Percentiles rank a stretch among this genome's conserved stretches.
Conservation (phyloP, 2,329 filamentous ascomycete species). For the Didymella exigua region DNA sequence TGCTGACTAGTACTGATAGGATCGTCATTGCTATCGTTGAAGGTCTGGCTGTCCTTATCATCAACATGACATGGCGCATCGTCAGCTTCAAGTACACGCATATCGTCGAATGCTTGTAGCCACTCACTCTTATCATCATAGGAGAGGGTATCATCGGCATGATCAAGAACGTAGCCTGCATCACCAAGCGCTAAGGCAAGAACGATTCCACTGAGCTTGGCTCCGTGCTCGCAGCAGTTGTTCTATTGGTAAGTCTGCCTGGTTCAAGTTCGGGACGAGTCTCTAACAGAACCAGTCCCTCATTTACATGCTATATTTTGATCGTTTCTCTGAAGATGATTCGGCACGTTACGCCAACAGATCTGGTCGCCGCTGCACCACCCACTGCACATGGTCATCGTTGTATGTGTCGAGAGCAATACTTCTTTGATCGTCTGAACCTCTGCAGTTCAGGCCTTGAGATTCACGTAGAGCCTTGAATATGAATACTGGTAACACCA, state of each 20-base stretch:
- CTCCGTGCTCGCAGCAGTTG: slow-evolving; percentile 27
- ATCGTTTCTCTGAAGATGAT: slow-evolving; percentile 56
- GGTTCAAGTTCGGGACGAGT: neutral
- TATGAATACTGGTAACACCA: slow-evolving; percentile 21
- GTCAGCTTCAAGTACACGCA: slow-evolving; percentile 65
- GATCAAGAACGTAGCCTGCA: slow-evolving; percentile 45
- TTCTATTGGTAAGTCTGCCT: slow-evolving; percentile 18
- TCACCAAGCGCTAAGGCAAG: slow-evolving; percentile 26
- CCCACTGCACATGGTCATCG: slow-evolving; percentile 65
- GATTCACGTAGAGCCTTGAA: slow-evolving; percentile 27
- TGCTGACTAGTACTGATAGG: slow-evolving; percentile 17
- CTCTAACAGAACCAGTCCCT: slow-evolving; percentile 46
- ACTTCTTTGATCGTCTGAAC: slow-evolving; percentile 35
- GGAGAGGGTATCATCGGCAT: slow-evolving; percentile 67
- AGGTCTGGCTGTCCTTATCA: slow-evolving; percentile 28
- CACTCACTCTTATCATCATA: slow-evolving; percentile 67
- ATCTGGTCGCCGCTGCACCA: slow-evolving; percentile 63
- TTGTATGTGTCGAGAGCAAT: slow-evolving; percentile 64
- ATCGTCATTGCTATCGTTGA: slow-evolving; percentile 28
- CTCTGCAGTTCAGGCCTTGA: slow-evolving; percentile 30
- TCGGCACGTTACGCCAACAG: slow-evolving; percentile 61
- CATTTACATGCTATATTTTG: slow-evolving; percentile 66
- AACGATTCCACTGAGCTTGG: slow-evolving; percentile 30
- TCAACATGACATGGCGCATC: slow-evolving; percentile 52
- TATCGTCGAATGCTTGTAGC: slow-evolving; percentile 63